phyloP scores from a whole-genome alignment of 2,329 filamentous ascomycete species.

The Acrodontium crateriforme region DNA sequence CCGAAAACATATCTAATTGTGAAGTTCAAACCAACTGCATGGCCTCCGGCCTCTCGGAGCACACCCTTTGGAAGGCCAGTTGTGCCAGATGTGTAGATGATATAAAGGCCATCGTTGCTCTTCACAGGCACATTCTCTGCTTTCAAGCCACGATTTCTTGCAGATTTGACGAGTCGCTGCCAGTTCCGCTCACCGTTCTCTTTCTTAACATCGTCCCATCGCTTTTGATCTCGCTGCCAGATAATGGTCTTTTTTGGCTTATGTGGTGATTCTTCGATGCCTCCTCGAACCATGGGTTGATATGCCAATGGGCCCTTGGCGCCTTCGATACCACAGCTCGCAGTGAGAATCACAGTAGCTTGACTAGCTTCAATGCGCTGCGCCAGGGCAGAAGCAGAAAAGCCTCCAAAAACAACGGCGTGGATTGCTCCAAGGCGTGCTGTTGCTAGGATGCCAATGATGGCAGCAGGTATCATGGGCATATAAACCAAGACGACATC shows the following conservation, averaged over 20 bases:
- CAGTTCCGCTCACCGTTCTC: conserved; percentile 61
- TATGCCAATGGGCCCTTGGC: conserved; percentile 69
- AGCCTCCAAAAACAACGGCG: conserved; percentile 85
- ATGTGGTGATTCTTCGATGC: conserved; percentile 50
- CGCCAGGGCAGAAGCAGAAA: conserved; percentile 65
- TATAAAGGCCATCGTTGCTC: conserved; percentile 70
- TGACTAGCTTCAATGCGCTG: conserved; percentile 76
- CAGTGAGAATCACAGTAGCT: conserved; percentile 66
- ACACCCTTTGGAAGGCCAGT: conserved; percentile 77
- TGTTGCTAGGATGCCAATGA: conserved; percentile 76
- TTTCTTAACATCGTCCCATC: conserved; percentile 58
- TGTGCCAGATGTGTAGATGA: conserved; percentile 66
- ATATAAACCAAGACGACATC: conserved; percentile 90
- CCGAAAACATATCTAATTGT: conserved; percentile 74
- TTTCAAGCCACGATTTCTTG: conserved; percentile 49
- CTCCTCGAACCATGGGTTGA: conserved; percentile 60
- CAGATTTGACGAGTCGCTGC: conserved; percentile 62
- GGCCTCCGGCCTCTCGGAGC: conserved; percentile 67
- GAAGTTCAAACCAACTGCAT: conserved; percentile 71
- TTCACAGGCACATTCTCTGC: conserved; percentile 65
- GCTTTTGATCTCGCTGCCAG: conserved; percentile 68
- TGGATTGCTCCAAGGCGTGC: conserved; percentile 76
- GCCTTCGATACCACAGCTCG: conserved; percentile 85
- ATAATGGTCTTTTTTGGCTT: conserved; percentile 63
- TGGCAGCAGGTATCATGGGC: conserved; percentile 85